Base-by-base conservation (phyloP, 805 yeast genomes). In the Myxozyma mucilagina region DNA sequence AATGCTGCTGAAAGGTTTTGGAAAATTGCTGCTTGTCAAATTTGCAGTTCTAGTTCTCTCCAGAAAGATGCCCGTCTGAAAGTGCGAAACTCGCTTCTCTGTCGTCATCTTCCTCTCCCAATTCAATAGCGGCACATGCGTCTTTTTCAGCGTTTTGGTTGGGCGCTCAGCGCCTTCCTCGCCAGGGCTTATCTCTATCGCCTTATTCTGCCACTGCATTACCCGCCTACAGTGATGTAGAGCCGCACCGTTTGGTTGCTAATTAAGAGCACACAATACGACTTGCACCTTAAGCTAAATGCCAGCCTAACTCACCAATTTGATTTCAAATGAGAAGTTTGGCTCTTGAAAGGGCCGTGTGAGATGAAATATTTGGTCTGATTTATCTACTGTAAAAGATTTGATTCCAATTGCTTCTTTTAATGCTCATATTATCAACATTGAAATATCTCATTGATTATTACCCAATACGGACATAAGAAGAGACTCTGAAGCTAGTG, bases 181-280 rank as follows among this genome's bases (percentile, higher is more conserved):
- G 45, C 44, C 51, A 10, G 36, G 13, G 45, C 45, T 38, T 39
- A 39, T 39, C 53, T 43, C 29, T 50, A 50, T 50, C 54, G 54
- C 4, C 54, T 38, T 29, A 24, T n/a, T 50, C 24, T 10, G 4
- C 29, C 54, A 39, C 54, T 31, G 8, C 47, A 1, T 14, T 20
- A 29, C 10, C 49, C 43, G 34, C 43, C 10, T 13, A 47, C 16
- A 4, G 31, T 20, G 18, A 32, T 31, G 45, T 34, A 4, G 38
- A 38, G 54, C 54, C 54, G 54, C 54, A 50, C 43, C 38, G n/a
- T 24, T 8, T 31, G 10, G 45, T 11, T 20, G 54, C 16, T 16
- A 9, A 50, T n/a, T 16, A 14, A 49, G 39, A 47, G 14, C 29
- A 24, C 29, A 24, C 4, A 3, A 24, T n/a, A 24, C 29, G 29